Evolutionary conservation across 2,329 filamentous ascomycete species (phyloP).

Genomic region (Thielaviopsis ethacetica): DNA sequence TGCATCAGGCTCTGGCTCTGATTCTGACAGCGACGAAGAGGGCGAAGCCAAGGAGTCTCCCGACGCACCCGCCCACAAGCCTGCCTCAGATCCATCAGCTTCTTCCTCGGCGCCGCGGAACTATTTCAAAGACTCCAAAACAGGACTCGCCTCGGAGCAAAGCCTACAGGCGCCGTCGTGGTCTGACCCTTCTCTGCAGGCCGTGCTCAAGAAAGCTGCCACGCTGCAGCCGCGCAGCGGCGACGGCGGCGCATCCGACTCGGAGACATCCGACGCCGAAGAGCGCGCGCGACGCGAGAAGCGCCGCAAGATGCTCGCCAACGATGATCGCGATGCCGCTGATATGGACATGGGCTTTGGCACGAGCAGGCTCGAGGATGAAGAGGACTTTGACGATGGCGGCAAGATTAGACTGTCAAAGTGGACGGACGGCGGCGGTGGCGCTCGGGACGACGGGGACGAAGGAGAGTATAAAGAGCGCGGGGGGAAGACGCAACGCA

Average conservation of each 20-base stretch:
- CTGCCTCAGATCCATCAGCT: slow-evolving; percentile 27
- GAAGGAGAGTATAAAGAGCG: slow-evolving; percentile 21
- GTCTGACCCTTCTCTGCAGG: slow-evolving; percentile 62
- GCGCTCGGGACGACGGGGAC: slow-evolving; percentile 29
- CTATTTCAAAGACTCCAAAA: slow-evolving; percentile 46
- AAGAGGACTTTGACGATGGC: slow-evolving; percentile 54
- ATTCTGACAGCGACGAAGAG: slow-evolving; percentile 26
- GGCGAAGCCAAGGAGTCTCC: slow-evolving; percentile 19
- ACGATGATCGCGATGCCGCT: slow-evolving; percentile 63
- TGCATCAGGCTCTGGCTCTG: slow-evolving; percentile 21
- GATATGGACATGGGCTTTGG: slow-evolving; percentile 95
- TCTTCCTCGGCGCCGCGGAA: slow-evolving; percentile 29
- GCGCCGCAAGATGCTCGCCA: slow-evolving; percentile 56
- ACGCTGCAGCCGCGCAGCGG: slow-evolving; percentile 35
- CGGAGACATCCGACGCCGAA: slow-evolving; percentile 23
- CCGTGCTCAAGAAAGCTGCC: slow-evolving; percentile 73
- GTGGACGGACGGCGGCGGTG: slow-evolving; percentile 33
- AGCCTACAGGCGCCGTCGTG: slow-evolving; percentile 36
- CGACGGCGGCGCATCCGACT: slow-evolving; percentile 20
- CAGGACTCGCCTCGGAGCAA: slow-evolving; percentile 36
- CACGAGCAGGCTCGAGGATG: slow-evolving; percentile 70
- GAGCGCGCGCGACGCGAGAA: slow-evolving; percentile 46
- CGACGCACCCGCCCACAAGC: slow-evolving; percentile 8
- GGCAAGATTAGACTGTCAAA: slow-evolving; percentile 50
- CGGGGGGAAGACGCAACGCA: slow-evolving; percentile 38